These are phyloP conservation scores for Coemansia sp. DNA, from an alignment of 192 early-diverging fungal genomes.

Conservation along the genomic window DNA sequence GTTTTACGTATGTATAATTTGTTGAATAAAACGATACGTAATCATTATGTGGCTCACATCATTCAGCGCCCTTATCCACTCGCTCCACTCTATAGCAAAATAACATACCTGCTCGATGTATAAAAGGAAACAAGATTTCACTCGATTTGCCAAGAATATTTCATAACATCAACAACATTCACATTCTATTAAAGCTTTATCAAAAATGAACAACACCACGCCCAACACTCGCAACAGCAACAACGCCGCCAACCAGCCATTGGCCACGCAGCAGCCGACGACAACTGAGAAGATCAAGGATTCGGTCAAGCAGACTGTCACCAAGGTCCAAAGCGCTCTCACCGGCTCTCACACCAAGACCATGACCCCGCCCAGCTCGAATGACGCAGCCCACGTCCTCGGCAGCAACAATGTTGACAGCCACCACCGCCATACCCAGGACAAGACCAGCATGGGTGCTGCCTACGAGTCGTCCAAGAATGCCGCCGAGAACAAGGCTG, in stretches of 20 bases:
- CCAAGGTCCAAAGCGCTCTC: neutral
- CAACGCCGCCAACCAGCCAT: neutral
- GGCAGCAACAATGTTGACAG: neutral
- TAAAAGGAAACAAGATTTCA: neutral
- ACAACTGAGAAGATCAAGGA: constrained; percentile 7
- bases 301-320: neutral
- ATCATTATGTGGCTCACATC: neutral
- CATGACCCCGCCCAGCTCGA: neutral
- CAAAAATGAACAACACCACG: constrained; percentile 1
- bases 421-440: neutral
- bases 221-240: constrained; percentile 6
- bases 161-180: neutral
- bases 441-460: neutral
- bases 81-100: too few relatives aligned
- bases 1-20: neutral
- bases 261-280: neutral
- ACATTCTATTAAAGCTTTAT: neutral
- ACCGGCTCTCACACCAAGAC: neutral
- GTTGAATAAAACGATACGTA: neutral
- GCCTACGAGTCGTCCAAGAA: neutral
- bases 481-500: neutral
- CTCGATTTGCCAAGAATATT: too few relatives aligned
- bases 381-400: neutral
- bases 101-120: too few relatives aligned
- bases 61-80: too few relatives aligned